Evolutionary conservation across 129 eudicot genomes (phyloP), one percentile per base, ranked within the genome.

Genomic region (Daucus carota): DNA sequence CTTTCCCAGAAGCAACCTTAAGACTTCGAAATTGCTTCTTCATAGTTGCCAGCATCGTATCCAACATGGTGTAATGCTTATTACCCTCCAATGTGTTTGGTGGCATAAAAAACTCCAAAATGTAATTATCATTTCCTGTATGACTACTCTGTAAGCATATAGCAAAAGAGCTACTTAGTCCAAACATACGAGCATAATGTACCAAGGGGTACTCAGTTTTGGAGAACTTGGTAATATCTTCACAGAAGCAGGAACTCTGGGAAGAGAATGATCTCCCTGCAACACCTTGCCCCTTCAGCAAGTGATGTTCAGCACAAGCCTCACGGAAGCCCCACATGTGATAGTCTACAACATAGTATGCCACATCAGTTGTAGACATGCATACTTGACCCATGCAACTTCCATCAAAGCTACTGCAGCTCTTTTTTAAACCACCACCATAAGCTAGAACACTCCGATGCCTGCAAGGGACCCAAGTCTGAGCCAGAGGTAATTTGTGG

Each of bases 401-500:
- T 80, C 98, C 98, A 69, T 93, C 98, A 62, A 93, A 84, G 82
- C 98, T 93, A 78, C 96, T 90, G 87, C 98, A 91, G 77, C 87
- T 86, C 76, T 93, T 90, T 84, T 81, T 87, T 54, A 90, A 81
- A 46, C 98, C 98, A 7, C 98, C 98, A 29, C 97, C 98, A 54
- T 89, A 75, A 32, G 98, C 92, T 66, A 93, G 89, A 65, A 93
- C 90, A 76, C 88, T 93, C 46, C 97, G 88, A 74, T 93, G 98
- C 84, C 88, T 83, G 88, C 98, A 93, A 6, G 98, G 98, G 42
- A 93, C 93, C 98, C 98, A 93, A 7, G 97, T 89, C 86, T 89
- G 98, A 79, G 97, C 98, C 65, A 93, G 81, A 8, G 97, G 98
- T 73, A 93, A 73, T n/a, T 87, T 86, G 78, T 93, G 90, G 45